Conservation (phyloP, 352 stramenopile genomes). For the Plasmopara halstedii region DNA sequence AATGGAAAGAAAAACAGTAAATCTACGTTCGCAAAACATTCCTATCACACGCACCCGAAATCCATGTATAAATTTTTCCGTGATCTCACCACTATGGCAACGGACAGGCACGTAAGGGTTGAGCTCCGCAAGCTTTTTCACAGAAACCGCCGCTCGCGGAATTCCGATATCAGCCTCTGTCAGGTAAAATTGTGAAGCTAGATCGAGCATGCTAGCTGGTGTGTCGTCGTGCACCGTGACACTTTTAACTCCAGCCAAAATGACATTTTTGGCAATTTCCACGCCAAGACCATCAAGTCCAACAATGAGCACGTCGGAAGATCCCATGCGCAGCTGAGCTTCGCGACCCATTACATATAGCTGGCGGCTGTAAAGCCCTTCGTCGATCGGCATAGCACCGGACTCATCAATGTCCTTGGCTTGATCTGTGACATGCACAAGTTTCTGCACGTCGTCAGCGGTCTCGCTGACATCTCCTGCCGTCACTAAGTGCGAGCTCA, state of each 20-base stretch:
- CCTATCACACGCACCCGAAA: conserved; percentile 54
- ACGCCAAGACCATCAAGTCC: conserved; percentile 93
- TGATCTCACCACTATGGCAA: conserved; percentile 55
- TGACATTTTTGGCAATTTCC: conserved; percentile 98
- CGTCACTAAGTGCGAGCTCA: conserved; percentile 61
- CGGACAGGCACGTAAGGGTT: conserved; percentile 95
- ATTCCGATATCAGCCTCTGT: conserved; percentile 80
- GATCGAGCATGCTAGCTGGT: conserved; percentile 74
- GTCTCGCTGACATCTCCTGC: conserved; percentile 63
- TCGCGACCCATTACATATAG: conserved; percentile 99
- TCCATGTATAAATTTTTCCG: conserved; percentile 52
- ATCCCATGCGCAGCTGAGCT: conserved; percentile 95
- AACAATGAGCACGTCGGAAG: conserved; percentile 92
- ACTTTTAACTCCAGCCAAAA: conserved; percentile 92
- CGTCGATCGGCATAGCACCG: conserved; percentile 50
- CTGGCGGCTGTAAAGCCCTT: conserved; percentile 90
- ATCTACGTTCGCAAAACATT: background rate
- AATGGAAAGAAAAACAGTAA: too few relatives aligned
- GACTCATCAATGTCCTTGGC: conserved; percentile 59
- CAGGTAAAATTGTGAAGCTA: conserved; percentile 96
- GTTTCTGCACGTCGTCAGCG: conserved; percentile 60
- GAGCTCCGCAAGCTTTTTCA: conserved; percentile 90
- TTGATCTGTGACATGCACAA: conserved; percentile 63
- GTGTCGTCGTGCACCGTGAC: conserved; percentile 94
- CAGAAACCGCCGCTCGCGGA: conserved; percentile 78